These are phyloP conservation scores for Pseudogymnoascus sp. DNA, from an alignment of 2,329 filamentous ascomycete species.

Conservation along the genomic window DNA sequence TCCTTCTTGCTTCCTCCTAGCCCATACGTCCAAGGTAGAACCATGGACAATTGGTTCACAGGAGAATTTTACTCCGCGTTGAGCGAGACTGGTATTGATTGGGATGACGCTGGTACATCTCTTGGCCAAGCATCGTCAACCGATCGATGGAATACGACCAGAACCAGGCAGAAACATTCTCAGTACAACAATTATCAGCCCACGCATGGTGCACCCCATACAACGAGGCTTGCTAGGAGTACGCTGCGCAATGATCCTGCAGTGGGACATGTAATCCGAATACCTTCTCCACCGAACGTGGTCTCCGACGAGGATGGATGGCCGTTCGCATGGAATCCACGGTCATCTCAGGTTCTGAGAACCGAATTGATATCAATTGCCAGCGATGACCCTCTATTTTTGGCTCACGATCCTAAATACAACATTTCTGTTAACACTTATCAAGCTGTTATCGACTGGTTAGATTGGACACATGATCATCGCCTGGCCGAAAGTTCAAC, in stretches of 20 bases:
- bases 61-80: slow-evolving; percentile 21
- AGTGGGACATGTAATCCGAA: slow-evolving; percentile 7
- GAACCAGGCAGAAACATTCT: neutral
- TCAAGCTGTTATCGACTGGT: slow-evolving; percentile 10
- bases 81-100: slow-evolving; percentile 19
- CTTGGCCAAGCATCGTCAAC: slow-evolving; percentile 11
- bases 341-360: slow-evolving; percentile 14
- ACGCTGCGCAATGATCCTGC: neutral
- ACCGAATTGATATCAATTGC: slow-evolving; percentile 16
- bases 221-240: neutral
- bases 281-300: slow-evolving; percentile 16
- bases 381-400: slow-evolving; percentile 15
- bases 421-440: slow-evolving; percentile 19
- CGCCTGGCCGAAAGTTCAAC: neutral
- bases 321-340: slow-evolving; percentile 20
- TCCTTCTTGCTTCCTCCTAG: slow-evolving; percentile 18
- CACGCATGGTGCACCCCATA: neutral
- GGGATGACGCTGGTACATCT: slow-evolving; percentile 10
- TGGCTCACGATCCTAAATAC: slow-evolving; percentile 16
- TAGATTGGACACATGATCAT: neutral
- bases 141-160: neutral
- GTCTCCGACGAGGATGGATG: slow-evolving; percentile 20
- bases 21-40: neutral
- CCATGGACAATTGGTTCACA: slow-evolving; percentile 18
- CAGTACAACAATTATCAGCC: neutral